phyloP scores from a whole-genome alignment of 2,329 filamentous ascomycete genomes.

The Colletotrichum musae region DNA sequence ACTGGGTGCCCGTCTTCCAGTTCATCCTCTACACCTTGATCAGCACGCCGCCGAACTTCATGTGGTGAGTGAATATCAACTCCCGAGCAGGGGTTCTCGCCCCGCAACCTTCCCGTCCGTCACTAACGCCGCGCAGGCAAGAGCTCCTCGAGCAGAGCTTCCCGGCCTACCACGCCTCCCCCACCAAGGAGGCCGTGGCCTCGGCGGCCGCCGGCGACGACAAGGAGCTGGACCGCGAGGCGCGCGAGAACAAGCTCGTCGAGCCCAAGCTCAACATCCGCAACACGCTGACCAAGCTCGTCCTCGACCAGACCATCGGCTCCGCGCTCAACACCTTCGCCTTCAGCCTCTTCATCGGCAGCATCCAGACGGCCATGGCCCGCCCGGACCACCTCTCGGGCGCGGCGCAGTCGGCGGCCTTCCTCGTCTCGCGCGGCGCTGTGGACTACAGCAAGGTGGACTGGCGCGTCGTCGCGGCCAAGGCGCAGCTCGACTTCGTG shows the following conservation, averaged over 20 bases:
- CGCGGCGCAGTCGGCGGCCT: conserved; percentile 50
- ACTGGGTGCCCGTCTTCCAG: conserved; percentile 79
- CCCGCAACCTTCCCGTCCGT: conserved; percentile 8
- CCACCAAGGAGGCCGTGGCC: conserved; percentile 55
- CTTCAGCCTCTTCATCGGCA: conserved; percentile 73
- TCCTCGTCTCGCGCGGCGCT: conserved; percentile 51
- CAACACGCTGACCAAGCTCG: conserved; percentile 78
- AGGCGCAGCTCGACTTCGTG: conserved; percentile 70
- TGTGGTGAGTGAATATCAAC: conserved; percentile 70
- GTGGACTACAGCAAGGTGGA: conserved; percentile 63
- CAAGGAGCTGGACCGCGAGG: conserved; percentile 56
- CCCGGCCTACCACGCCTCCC: conserved; percentile 72
- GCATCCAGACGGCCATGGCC: conserved; percentile 66
- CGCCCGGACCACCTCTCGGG: conserved; percentile 51
- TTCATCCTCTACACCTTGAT: conserved; percentile 83
- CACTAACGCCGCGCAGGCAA: conserved; percentile 69
- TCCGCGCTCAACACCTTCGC: conserved; percentile 75
- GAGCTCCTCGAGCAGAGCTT: conserved; percentile 81
- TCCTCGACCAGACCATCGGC: conserved; percentile 78
- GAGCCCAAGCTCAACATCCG: conserved; percentile 69
- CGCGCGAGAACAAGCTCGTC: conserved; percentile 55
- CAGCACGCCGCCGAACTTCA: conserved; percentile 84
- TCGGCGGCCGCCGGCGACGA: conserved; percentile 58
- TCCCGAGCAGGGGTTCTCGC: background rate
- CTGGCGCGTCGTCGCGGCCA: conserved; percentile 59